These are phyloP conservation scores for Gynandropsis gynandra DNA, from an alignment of 345 rosid genomes.

Conservation along the genomic window DNA sequence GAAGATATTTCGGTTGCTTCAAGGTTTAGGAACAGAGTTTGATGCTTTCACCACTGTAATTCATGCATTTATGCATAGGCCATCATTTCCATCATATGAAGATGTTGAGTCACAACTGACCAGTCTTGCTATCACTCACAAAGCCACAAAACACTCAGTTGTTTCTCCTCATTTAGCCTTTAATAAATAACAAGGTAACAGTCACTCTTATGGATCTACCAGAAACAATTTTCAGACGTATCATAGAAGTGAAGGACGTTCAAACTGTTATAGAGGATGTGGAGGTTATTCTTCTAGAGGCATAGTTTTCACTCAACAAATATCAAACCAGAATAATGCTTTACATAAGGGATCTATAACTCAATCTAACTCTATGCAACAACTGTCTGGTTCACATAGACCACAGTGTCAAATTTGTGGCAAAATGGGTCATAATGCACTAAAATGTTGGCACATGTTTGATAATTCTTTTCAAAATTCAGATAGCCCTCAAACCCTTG, in stretches of 20 bases:
- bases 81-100: not conserved
- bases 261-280: too few relatives aligned
- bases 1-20: not conserved
- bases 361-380: too few relatives aligned
- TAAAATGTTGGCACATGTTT: too few relatives aligned
- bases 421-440: too few relatives aligned
- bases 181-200: not conserved
- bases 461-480: too few relatives aligned
- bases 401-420: too few relatives aligned
- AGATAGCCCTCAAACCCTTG: slow-evolving; percentile 3
- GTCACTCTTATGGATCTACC: too few relatives aligned
- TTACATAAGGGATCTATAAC: not conserved
- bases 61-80: not conserved
- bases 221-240: not conserved
- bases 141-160: too few relatives aligned
- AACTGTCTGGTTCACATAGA: too few relatives aligned
- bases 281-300: too few relatives aligned
- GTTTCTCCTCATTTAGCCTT: not conserved
- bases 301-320: too few relatives aligned
- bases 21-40: not conserved
- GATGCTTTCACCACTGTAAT: not conserved
- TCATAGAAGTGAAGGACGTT: not conserved
- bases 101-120: not conserved
- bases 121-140: not conserved
- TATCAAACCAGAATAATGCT: not conserved